These are phyloP conservation scores for Penicillium bovifimosum DNA, from an alignment of 495 filamentous ascomycete species.

Conservation along the genomic window DNA sequence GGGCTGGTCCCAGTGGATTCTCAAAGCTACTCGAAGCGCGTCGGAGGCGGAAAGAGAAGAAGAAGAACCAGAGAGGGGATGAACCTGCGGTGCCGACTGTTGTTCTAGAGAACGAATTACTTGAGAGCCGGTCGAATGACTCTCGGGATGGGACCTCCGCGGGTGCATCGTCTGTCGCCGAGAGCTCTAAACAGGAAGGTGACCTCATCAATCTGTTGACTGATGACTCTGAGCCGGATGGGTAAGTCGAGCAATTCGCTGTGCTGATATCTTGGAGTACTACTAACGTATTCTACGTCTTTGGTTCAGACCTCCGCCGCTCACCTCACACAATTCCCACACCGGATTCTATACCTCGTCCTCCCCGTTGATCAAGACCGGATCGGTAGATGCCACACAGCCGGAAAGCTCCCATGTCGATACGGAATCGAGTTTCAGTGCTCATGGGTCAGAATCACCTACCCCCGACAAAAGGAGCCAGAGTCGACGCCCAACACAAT, in stretches of 20 bases:
- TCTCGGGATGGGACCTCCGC: slow-evolving; percentile 23
- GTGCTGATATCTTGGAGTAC: slow-evolving; percentile 11
- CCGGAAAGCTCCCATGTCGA: slow-evolving; percentile 21
- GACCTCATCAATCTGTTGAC: slow-evolving; percentile 55
- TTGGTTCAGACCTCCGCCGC: slow-evolving; percentile 49
- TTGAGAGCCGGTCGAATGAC: slow-evolving; percentile 22
- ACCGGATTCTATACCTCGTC: slow-evolving; percentile 75
- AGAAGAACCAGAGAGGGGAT: slow-evolving; percentile 29
- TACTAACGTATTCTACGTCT: slow-evolving; percentile 15
- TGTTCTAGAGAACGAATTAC: slow-evolving; percentile 19
- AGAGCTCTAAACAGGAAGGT: slow-evolving; percentile 19
- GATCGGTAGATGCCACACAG: slow-evolving; percentile 36
- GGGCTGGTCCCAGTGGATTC: slow-evolving; percentile 39
- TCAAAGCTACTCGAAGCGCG: slow-evolving; percentile 50
- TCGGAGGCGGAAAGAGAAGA: slow-evolving; percentile 41
- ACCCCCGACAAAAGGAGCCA: slow-evolving; percentile 17
- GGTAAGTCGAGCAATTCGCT: slow-evolving; percentile 46
- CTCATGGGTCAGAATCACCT: slow-evolving; percentile 22
- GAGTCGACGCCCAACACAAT: slow-evolving; percentile 19
- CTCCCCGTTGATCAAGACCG: slow-evolving; percentile 67
- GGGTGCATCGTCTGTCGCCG: slow-evolving; percentile 27
- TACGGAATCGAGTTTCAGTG: slow-evolving; percentile 27
- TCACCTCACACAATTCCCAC: slow-evolving; percentile 70
- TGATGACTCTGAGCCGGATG: slow-evolving; percentile 64
- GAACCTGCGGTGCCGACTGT: slow-evolving; percentile 22